A percentile compares a stretch with the other conserved stretches of the same genome.
Evolutionary conservation across 139 green algal genomes (phyloP).

Genomic region (Astrephomene gubernaculifera): DNA sequence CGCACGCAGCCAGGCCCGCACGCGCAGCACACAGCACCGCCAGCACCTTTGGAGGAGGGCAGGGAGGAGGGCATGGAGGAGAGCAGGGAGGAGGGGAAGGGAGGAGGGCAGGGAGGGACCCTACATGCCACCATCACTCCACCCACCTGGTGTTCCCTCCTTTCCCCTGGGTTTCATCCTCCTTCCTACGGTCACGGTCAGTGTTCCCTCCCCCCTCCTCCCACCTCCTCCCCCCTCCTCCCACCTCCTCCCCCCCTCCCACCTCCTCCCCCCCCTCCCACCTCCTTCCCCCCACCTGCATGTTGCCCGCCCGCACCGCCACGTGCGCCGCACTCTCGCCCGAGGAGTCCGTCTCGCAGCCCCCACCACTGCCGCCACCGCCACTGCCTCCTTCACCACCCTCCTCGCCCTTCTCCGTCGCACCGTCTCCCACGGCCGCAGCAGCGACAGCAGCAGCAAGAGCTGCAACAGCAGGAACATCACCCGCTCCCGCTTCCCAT

Average conservation of each 20-base stretch:
- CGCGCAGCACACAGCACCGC: neutral
- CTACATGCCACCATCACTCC: no score
- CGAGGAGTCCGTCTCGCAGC: neutral
- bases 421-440: no score
- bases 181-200: no score
- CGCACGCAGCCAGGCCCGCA: neutral
- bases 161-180: no score
- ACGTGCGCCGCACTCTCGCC: constrained; percentile 20
- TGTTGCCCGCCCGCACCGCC: constrained; percentile 10
- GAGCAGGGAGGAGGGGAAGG: no score
- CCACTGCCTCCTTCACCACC: neutral
- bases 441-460: no score
- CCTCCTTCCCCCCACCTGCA: neutral
- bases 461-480: no score
- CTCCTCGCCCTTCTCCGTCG: neutral
- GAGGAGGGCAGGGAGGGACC: no score
- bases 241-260: neutral
- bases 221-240: neutral
- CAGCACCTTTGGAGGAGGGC: no score
- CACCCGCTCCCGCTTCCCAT: neutral
- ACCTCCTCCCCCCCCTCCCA: neutral
- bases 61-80: no score
- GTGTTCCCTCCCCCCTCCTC: neutral
- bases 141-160: no score
- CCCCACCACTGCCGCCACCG: neutral